Percentiles rank a stretch among this genome's conserved stretches.
phyloP scores from a whole-genome alignment of 306 rosid genomes.

The Cucumis cinereus region DNA sequence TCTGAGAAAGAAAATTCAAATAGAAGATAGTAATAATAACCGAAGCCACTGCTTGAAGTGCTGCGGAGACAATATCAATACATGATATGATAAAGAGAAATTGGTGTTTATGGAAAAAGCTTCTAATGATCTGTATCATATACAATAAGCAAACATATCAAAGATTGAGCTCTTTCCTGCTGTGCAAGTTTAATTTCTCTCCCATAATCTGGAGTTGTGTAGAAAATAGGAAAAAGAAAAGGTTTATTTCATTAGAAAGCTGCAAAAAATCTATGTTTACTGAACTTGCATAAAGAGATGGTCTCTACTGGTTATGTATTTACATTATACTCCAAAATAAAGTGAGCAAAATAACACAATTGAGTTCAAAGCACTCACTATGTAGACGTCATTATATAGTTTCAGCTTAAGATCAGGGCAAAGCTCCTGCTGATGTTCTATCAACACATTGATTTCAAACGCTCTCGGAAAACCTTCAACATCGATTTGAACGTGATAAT shows the following conservation, averaged over 20 bases:
- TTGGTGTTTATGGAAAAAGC: neutral
- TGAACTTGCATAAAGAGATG: neutral
- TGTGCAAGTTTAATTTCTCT: neutral
- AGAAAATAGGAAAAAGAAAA: too few species aligned
- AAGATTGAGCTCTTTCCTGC: neutral
- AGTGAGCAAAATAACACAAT: neutral
- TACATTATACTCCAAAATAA: neutral
- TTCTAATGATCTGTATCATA: neutral
- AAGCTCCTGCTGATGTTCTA: neutral
- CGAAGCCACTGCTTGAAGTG: neutral
- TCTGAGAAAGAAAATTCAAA: neutral
- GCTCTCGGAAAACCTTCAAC: constrained; percentile 59
- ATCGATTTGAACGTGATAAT: constrained; percentile 50
- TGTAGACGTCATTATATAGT: neutral
- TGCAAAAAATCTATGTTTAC: neutral
- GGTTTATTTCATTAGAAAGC: neutral
- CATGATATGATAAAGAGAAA: neutral
- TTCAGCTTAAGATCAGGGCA: neutral
- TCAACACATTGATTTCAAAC: constrained; percentile 25
- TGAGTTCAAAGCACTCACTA: neutral
- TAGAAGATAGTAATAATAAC: neutral
- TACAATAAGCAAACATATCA: neutral
- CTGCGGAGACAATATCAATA: neutral
- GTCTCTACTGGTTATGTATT: neutral
- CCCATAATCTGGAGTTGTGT: neutral